phyloP scores from a whole-genome alignment of 106 monocot species.

The Dioscorea alata region DNA sequence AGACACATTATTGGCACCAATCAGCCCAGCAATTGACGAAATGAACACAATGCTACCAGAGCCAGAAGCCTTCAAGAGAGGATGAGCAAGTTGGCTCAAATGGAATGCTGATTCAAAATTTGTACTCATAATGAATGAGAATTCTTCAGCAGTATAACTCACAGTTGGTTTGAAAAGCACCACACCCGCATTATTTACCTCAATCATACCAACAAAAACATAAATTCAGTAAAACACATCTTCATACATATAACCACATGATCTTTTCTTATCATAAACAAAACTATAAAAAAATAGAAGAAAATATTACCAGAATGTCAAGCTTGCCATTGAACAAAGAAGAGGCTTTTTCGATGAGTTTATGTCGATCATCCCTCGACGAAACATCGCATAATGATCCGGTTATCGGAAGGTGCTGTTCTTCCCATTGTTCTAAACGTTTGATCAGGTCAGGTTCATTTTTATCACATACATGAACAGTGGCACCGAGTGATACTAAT shows the following conservation, averaged over 20 bases:
- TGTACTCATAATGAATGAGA: constrained; percentile 23
- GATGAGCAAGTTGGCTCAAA: constrained; percentile 53
- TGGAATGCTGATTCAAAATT: constrained; percentile 60
- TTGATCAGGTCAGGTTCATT: constrained; percentile 43
- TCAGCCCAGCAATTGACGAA: constrained; percentile 37
- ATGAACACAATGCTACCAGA: constrained; percentile 32
- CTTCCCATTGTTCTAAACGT: constrained; percentile 38
- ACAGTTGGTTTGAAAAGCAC: constrained; percentile 8
- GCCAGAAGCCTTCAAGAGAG: constrained; percentile 40
- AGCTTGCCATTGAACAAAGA: constrained; percentile 52
- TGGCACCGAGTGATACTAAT: constrained; percentile 41
- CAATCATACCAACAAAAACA: not conserved
- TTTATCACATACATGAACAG: constrained; percentile 59
- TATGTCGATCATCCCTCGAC: constrained; percentile 22
- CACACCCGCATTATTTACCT: constrained; percentile 42
- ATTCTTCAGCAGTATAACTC: constrained; percentile 18
- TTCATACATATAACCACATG: too few relatives aligned
- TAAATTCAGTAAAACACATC: too few relatives aligned
- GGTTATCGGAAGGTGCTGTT: constrained; percentile 25
- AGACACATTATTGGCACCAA: not conserved
- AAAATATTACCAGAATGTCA: constrained; percentile 34
- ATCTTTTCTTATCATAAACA: too few relatives aligned
- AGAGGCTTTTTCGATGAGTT: constrained; percentile 30
- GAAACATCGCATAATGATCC: constrained; percentile 60
- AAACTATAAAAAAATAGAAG: too few relatives aligned